A percentile compares a stretch with the other conserved stretches of the same genome.
Evolutionary conservation across 2,329 filamentous ascomycete genomes (phyloP).

Genomic region (Microcyclospora tardicrescens): DNA sequence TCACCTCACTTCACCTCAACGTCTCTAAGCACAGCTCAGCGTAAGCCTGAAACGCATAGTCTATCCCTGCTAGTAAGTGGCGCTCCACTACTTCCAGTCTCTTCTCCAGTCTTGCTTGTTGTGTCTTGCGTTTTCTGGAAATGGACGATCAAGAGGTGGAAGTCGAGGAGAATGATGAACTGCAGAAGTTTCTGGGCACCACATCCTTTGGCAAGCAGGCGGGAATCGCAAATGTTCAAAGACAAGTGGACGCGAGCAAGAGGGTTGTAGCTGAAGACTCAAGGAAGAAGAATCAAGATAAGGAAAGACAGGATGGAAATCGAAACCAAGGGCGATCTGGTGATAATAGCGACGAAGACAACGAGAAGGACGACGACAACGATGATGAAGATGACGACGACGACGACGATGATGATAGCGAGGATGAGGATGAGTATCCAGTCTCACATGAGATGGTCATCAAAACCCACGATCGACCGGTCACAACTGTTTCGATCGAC

Average conservation of each 20-base stretch:
- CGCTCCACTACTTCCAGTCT: no score
- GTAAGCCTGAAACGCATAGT: no score
- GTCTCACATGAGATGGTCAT: conserved; percentile 85
- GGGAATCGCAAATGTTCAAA: conserved; percentile 58
- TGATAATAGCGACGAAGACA: conserved; percentile 28
- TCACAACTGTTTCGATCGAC: conserved; percentile 76
- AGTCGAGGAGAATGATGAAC: conserved; percentile 46
- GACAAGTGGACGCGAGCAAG: conserved; percentile 69
- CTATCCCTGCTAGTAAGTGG: no score
- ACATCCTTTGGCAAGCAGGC: conserved; percentile 76
- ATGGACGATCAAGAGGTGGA: conserved; percentile 13
- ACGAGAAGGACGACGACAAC: conserved; percentile 35
- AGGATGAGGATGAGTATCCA: conserved; percentile 79
- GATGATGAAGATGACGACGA: conserved; percentile 36
- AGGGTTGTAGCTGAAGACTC: conserved; percentile 37
- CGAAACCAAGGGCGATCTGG: conserved; percentile 23
- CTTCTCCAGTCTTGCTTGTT: no score
- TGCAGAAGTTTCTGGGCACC: conserved; percentile 65
- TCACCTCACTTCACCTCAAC: no score
- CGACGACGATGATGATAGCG: conserved; percentile 46
- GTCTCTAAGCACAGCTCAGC: no score
- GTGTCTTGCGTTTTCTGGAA: not conserved
- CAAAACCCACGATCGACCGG: conserved; percentile 79
- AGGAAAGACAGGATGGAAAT: not conserved
- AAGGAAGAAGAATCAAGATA: not conserved